phyloP scores from a whole-genome alignment of 2,329 filamentous ascomycete genomes.

The Hymenoscyphus repandus region DNA sequence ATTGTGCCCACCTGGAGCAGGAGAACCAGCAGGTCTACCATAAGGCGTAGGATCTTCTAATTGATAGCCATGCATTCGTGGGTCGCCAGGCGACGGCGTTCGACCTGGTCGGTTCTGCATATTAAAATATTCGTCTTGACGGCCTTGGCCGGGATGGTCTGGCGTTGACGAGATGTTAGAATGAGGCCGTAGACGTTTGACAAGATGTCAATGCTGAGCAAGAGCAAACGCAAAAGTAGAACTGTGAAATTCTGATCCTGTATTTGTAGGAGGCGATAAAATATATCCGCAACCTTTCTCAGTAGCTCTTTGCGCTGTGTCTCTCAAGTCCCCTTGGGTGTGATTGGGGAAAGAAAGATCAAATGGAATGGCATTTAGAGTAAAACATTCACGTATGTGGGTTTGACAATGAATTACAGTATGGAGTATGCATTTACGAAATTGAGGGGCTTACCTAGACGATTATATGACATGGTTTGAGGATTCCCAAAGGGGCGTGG shows the following conservation, averaged over 20 bases:
- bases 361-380: background rate
- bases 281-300: background rate
- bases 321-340: background rate
- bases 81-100: constrained; percentile 73
- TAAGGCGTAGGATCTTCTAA: constrained; percentile 60
- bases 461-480: constrained; percentile 63
- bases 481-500: background rate
- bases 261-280: constrained; percentile 21
- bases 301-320: background rate
- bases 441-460: constrained; percentile 54
- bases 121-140: constrained; percentile 58
- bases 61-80: constrained; percentile 70
- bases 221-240: constrained; percentile 1
- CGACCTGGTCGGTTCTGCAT: constrained; percentile 55
- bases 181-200: constrained; percentile 8
- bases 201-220: constrained; percentile 15
- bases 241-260: constrained; percentile 14
- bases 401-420: constrained; percentile 4
- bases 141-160: constrained; percentile 27
- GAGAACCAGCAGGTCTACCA: constrained; percentile 22
- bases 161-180: constrained; percentile 18
- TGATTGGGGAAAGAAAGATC: background rate
- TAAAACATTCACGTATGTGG: constrained; percentile 8
- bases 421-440: constrained; percentile 2
- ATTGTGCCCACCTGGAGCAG: constrained; percentile 38